Conservation (phyloP, 1,139 yeast genomes). For the Ashbya aceris region DNA sequence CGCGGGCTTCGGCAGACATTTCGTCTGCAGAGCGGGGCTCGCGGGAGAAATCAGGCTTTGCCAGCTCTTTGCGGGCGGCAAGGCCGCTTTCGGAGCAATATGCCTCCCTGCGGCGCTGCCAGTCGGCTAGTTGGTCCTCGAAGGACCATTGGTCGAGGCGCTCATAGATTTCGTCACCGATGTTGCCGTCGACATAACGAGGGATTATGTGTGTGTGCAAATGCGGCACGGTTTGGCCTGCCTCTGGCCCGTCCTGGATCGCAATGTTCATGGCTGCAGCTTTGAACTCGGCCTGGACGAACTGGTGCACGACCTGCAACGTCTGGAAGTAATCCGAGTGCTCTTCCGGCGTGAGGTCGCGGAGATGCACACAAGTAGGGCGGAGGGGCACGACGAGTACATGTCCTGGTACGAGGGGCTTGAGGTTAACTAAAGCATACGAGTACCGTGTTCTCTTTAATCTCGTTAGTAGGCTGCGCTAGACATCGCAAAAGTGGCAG, state of each 20-base stretch:
- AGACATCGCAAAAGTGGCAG: not conserved
- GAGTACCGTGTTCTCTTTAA: constrained; percentile 44
- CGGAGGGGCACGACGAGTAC: constrained; percentile 76
- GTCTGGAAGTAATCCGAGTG: constrained; percentile 68
- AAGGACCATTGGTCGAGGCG: constrained; percentile 47
- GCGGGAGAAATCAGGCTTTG: constrained; percentile 44
- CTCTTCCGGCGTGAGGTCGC: constrained; percentile 64
- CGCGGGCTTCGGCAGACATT: constrained; percentile 58
- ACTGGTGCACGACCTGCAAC: constrained; percentile 59
- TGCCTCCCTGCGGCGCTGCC: constrained; percentile 25
- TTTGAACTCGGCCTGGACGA: constrained; percentile 53
- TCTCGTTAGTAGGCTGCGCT: not conserved
- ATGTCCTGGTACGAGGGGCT: constrained; percentile 89
- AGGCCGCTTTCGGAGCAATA: constrained; percentile 15
- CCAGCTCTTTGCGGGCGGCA: constrained; percentile 30
- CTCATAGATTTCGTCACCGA: constrained; percentile 64
- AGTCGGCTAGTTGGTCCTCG: constrained; percentile 31
- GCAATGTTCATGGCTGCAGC: constrained; percentile 83
- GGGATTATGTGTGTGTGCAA: constrained; percentile 91
- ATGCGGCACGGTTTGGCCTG: constrained; percentile 93
- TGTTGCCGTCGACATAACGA: constrained; percentile 52
- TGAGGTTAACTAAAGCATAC: constrained; percentile 78
- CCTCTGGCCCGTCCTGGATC: constrained; percentile 91
- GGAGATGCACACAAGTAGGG: constrained; percentile 45
- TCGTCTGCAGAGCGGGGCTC: constrained; percentile 44